Evolutionary conservation across 371 early-diverging fungal genomes (phyloP).

Genomic region (Rhizopus microsporus): DNA sequence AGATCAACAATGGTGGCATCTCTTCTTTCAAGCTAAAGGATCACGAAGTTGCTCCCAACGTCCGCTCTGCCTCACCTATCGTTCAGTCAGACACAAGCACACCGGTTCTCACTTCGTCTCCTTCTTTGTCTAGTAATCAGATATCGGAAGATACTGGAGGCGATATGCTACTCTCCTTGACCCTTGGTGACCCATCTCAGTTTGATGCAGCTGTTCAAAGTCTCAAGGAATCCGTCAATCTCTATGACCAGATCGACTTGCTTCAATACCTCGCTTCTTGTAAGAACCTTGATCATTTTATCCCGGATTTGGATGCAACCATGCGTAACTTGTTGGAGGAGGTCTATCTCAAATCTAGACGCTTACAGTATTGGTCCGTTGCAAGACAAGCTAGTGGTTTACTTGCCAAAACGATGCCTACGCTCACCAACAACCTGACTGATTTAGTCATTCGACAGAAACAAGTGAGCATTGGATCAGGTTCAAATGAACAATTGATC

Average conservation of each 20-base stretch:
- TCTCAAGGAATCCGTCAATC: constrained; percentile 66
- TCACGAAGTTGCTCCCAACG: constrained; percentile 36
- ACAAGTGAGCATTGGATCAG: constrained; percentile 80
- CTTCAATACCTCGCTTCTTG: constrained; percentile 82
- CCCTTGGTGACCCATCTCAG: constrained; percentile 67
- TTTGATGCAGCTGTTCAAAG: constrained; percentile 65
- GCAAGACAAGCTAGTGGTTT: constrained; percentile 86
- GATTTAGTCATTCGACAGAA: constrained; percentile 83
- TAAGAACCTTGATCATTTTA: constrained; percentile 56
- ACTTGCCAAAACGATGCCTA: constrained; percentile 71
- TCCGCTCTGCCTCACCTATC: constrained; percentile 8
- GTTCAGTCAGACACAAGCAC: not conserved
- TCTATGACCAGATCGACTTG: constrained; percentile 83
- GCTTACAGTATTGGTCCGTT: constrained; percentile 76
- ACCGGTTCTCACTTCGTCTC: not conserved
- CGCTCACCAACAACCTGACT: constrained; percentile 79
- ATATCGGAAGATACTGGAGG: not conserved
- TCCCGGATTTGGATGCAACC: constrained; percentile 57
- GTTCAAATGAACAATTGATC: constrained; percentile 65
- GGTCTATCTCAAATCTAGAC: constrained; percentile 77
- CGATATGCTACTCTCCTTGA: constrained; percentile 56
- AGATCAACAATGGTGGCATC: constrained; percentile 23
- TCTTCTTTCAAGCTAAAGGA: constrained; percentile 55
- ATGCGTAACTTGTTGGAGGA: constrained; percentile 75
- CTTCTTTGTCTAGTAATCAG: constrained; percentile 2